Conservation (phyloP, 768 basidiomycete species). For the Myochromella boudieri region DNA sequence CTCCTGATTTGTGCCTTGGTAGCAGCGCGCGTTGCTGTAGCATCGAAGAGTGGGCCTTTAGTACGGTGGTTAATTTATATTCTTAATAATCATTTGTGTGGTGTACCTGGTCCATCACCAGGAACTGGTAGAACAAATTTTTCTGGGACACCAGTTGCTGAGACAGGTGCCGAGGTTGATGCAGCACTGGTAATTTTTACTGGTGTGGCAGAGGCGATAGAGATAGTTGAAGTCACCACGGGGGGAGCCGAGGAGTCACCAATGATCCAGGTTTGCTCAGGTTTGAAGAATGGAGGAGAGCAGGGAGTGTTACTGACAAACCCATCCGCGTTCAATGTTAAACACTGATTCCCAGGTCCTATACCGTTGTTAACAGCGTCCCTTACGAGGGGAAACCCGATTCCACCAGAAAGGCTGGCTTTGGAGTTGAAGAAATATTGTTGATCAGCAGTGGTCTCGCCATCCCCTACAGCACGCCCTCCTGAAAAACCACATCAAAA, state of each 20-base stretch:
- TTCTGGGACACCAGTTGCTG: slow-evolving; percentile 9
- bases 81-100: not conserved
- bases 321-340: slow-evolving; percentile 24
- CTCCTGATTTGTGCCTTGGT: slow-evolving; percentile 20
- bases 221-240: not conserved
- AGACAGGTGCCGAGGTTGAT: slow-evolving; percentile 17
- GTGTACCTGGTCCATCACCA: slow-evolving; percentile 17
- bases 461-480: slow-evolving; percentile 27
- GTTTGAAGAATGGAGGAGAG: slow-evolving; percentile 24
- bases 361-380: slow-evolving; percentile 23
- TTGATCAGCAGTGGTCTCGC: slow-evolving; percentile 25
- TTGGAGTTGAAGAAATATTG: slow-evolving; percentile 26
- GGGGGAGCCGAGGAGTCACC: not conserved
- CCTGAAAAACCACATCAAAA: slow-evolving; percentile 15
- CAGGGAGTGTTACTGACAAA: slow-evolving; percentile 27
- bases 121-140: slow-evolving; percentile 20
- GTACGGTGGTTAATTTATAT: not conserved
- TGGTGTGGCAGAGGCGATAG: not conserved
- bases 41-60: slow-evolving; percentile 21
- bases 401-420: slow-evolving; percentile 16
- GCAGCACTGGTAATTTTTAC: slow-evolving; percentile 5
- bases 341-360: slow-evolving; percentile 25
- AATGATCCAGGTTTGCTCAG: slow-evolving; percentile 27
- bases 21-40: slow-evolving; percentile 22
- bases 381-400: slow-evolving; percentile 19